Conservation (phyloP, 139 green algal species). For the Picochlorum sp. region DNA sequence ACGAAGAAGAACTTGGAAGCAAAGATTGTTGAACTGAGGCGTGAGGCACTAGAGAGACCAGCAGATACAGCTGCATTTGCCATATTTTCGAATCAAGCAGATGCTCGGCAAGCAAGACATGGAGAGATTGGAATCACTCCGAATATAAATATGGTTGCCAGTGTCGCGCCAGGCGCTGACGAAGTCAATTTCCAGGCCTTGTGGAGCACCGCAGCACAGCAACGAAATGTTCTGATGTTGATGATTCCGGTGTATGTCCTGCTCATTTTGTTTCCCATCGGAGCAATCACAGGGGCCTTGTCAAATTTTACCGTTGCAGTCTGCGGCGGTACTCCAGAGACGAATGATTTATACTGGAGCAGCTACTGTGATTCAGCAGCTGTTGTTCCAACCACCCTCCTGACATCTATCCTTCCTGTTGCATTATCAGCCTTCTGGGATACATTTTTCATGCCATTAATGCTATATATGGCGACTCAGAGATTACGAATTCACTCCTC, state of each 20-base stretch:
- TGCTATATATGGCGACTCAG: not conserved
- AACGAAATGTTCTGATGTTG: not conserved
- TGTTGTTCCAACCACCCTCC: not conserved
- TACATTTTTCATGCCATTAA: constrained; percentile 5
- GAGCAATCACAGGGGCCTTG: constrained; percentile 6
- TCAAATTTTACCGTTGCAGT: constrained; percentile 2
- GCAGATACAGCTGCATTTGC: not conserved
- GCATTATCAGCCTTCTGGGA: constrained; percentile 6
- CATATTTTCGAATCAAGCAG: not conserved
- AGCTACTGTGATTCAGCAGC: not conserved
- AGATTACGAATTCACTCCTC: not conserved
- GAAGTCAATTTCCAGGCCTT: constrained; percentile 2
- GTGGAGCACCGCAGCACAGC: not conserved
- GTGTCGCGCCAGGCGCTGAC: not conserved
- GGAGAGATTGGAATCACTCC: constrained; percentile 3
- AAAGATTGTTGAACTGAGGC: too few species aligned
- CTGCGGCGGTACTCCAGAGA: constrained; percentile 1
- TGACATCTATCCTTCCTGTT: not conserved
- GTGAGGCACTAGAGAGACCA: not conserved
- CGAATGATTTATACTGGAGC: not conserved
- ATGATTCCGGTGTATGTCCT: not conserved
- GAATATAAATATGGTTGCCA: not conserved
- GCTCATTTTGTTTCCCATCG: constrained; percentile 7
- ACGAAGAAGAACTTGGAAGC: too few species aligned
- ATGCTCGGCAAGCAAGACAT: not conserved